Base-by-base conservation (phyloP, 1,139 yeast genomes). In the Scheffersomyces segobiensis region DNA sequence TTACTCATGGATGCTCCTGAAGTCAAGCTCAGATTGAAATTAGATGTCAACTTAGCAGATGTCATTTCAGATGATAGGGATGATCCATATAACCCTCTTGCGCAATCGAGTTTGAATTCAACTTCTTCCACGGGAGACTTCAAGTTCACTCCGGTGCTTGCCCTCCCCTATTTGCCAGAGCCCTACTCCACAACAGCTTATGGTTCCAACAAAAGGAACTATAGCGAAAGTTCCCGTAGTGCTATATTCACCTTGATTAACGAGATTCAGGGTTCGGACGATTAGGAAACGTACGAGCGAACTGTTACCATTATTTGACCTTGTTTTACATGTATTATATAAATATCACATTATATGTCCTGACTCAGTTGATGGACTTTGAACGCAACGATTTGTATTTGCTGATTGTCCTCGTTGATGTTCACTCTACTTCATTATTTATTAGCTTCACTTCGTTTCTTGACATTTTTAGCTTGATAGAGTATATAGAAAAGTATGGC, bases 181-280 rank as follows among this genome's bases (percentile, higher is more conserved):
- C 53, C 14, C 47, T 52, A 19, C 57, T 62, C 22, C 56, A 54
- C 53, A 32, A 52, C 12, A 52, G 12, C 42, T 7, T 32, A 32
- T 8, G 24, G 17, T 14, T 19, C 50, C 21, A 48, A 10, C 24
- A 48, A 48, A 20, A 48, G 8, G n/a, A 48, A 10, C 3, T 48
- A 48, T 48, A 48, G 50, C 24, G 50, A 48, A 26, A 20, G 24
- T 24, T 48, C 50, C 5, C 50, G 50, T 26, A 48, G 50, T n/a
- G 18, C 24, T 14, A 48, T 48, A 21, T 48, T 48, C 24, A 20
- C 50, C 24, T 55, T 74, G 66, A 67, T 73, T 53, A 67, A 63
- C 50, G 68, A 64, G 50, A 65, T 72, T n/a, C 75, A 71, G 59
- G 64, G 65, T 52, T 71, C 72, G 72, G 72, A 68, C 52, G 67